These are phyloP conservation scores for Colletotrichum tamarilloi DNA, from an alignment of 2,329 filamentous ascomycete genomes.

Conservation along the genomic window DNA sequence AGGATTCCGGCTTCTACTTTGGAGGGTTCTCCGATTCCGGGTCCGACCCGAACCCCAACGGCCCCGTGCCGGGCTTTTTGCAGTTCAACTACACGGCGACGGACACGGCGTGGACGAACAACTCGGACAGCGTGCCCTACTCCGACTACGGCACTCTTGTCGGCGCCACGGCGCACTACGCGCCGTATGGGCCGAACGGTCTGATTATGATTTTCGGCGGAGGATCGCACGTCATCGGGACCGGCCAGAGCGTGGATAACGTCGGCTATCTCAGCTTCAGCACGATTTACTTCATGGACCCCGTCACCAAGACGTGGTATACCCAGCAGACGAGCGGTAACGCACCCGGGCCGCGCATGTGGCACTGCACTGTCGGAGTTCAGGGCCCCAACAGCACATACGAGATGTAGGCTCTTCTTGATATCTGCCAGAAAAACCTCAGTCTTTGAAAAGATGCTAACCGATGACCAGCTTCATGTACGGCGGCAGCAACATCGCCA, in stretches of 20 bases:
- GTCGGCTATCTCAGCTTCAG: constrained; percentile 28
- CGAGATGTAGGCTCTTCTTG: constrained; percentile 33
- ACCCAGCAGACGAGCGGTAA: constrained; percentile 33
- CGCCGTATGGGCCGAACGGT: constrained; percentile 34
- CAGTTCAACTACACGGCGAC: constrained; percentile 31
- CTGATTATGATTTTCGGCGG: constrained; percentile 34
- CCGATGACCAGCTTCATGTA: constrained; percentile 28
- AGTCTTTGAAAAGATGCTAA: neutral
- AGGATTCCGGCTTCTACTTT: constrained; percentile 33
- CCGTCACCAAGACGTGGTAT: constrained; percentile 32
- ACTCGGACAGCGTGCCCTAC: constrained; percentile 19
- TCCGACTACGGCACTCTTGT: constrained; percentile 24
- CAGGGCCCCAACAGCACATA: constrained; percentile 31
- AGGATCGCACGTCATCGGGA: constrained; percentile 1
- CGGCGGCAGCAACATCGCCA: constrained; percentile 27
- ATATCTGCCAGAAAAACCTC: neutral
- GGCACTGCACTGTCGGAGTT: constrained; percentile 32
- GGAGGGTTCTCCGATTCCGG: constrained; percentile 24
- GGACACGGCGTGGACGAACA: constrained; percentile 27
- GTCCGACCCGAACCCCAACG: constrained; percentile 13
- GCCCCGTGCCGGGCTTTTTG: constrained; percentile 23
- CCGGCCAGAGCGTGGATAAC: neutral
- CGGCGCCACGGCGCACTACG: constrained; percentile 27
- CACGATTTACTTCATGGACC: constrained; percentile 34
- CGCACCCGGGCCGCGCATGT: constrained; percentile 23